A percentile compares a stretch with the other conserved stretches of the same genome.
phyloP scores from a whole-genome alignment of 352 stramenopile genomes.

The Globisporangium uncinulatum region DNA sequence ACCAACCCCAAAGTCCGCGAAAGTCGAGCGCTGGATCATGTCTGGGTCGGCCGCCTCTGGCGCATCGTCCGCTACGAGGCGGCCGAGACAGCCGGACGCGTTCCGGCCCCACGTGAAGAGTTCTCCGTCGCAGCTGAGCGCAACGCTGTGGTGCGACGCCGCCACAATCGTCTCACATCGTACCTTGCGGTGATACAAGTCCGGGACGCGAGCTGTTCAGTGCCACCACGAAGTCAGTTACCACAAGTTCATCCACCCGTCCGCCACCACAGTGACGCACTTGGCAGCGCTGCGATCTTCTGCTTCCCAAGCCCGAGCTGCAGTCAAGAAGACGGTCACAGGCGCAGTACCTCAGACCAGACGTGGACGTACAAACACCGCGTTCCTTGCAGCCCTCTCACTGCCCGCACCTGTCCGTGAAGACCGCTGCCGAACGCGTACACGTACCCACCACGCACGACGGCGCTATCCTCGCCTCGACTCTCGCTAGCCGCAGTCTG shows the following conservation, averaged over 20 bases:
- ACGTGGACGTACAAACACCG: background rate
- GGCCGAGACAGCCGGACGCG: constrained; percentile 43
- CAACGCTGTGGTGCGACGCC: constrained; percentile 54
- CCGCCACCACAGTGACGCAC: constrained; percentile 20
- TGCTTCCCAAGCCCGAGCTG: constrained; percentile 68
- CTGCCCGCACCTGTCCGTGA: constrained; percentile 44
- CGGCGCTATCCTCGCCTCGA: background rate
- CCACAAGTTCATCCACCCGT: background rate
- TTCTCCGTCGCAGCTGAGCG: constrained; percentile 46
- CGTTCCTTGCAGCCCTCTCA: background rate
- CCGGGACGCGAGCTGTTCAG: constrained; percentile 41
- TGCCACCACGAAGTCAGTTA: background rate
- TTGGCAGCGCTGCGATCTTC: constrained; percentile 51
- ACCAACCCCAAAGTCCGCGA: constrained; percentile 31
- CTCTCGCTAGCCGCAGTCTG: background rate
- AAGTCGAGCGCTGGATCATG: constrained; percentile 23
- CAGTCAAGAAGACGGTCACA: background rate
- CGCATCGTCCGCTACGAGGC: constrained; percentile 17
- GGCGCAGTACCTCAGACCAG: background rate
- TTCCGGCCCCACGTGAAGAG: constrained; percentile 75
- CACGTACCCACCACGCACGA: constrained; percentile 31
- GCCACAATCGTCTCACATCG: constrained; percentile 39
- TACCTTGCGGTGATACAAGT: constrained; percentile 43
- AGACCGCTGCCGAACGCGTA: constrained; percentile 64
- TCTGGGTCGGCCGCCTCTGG: constrained; percentile 42